Conservation (phyloP, 1,284 basidiomycete genomes). For the Microbotryum lychnidis-dioicae region DNA sequence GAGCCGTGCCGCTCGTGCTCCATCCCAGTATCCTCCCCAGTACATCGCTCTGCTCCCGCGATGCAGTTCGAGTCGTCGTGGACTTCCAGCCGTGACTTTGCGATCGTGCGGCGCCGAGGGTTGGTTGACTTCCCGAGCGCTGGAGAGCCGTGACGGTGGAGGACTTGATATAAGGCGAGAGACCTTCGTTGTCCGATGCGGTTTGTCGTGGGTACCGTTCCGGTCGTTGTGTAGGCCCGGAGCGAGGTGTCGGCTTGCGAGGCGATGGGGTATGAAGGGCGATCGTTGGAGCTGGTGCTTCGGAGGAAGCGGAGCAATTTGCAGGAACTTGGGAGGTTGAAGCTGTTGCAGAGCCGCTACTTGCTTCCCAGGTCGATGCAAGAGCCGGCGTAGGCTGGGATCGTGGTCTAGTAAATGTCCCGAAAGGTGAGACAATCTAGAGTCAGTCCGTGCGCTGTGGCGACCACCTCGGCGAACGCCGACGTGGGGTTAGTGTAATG, state of each 20-base stretch:
- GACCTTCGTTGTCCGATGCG: background rate
- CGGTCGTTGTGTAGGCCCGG: too few species aligned
- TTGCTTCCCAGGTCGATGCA: background rate
- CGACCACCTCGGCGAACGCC: background rate
- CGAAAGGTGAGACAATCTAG: background rate
- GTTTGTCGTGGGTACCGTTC: background rate
- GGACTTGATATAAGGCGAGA: background rate
- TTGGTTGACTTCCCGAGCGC: background rate
- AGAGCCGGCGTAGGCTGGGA: background rate
- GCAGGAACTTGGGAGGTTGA: too few species aligned
- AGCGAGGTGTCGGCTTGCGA: background rate
- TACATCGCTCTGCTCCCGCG: constrained; percentile 26
- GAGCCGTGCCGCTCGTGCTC: constrained; percentile 10
- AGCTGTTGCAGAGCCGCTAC: too few species aligned
- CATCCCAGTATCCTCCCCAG: constrained; percentile 35
- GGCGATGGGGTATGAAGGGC: too few species aligned
- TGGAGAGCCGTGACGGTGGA: background rate
- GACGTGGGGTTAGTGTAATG: background rate
- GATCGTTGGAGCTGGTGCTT: too few species aligned
- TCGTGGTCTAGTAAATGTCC: constrained; percentile 2
- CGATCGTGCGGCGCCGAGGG: background rate
- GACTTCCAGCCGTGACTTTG: background rate
- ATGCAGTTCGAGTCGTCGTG: constrained; percentile 2
- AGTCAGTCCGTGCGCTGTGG: too few species aligned
- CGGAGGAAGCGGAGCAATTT: too few species aligned